Percentiles rank a stretch among this genome's conserved stretches.
These are phyloP conservation scores for Mycena pura DNA, from an alignment of 768 basidiomycete genomes.

Conservation along the genomic window DNA sequence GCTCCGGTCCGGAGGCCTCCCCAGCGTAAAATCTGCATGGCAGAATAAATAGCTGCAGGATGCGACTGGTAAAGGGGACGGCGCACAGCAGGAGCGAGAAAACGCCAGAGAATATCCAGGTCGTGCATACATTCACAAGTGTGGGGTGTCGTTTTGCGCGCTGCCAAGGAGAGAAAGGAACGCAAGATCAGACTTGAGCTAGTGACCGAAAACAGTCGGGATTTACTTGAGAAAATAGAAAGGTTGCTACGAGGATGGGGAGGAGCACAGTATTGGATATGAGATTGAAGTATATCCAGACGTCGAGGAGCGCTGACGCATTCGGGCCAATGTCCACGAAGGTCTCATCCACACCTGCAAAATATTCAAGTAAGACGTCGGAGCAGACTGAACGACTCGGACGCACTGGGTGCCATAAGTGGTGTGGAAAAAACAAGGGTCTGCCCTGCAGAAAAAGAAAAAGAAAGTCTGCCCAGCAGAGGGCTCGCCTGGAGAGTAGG, in stretches of 20 bases:
- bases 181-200: no score
- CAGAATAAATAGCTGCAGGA: not conserved
- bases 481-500: not conserved
- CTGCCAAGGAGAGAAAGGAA: no score
- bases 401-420: slow-evolving; percentile 13
- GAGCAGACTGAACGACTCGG: not conserved
- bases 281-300: slow-evolving; percentile 54
- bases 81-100: slow-evolving; percentile 52
- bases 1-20: slow-evolving; percentile 41
- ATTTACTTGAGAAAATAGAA: slow-evolving; percentile 51
- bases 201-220: no score
- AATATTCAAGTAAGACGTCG: not conserved
- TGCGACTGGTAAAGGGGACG: not conserved
- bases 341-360: slow-evolving; percentile 30
- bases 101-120: slow-evolving; percentile 54
- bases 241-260: slow-evolving; percentile 50
- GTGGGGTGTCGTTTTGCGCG: slow-evolving; percentile 47
- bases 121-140: slow-evolving; percentile 53
- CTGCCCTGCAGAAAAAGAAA: slow-evolving; percentile 31
- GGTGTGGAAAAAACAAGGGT: slow-evolving; percentile 20
- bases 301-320: slow-evolving; percentile 38
- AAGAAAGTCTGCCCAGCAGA: slow-evolving; percentile 30
- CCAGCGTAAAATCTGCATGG: slow-evolving; percentile 47
- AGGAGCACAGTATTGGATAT: slow-evolving; percentile 53
- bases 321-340: slow-evolving; percentile 31